These are phyloP conservation scores for Euphrasia confusa DNA, from an alignment of 257 asterid species.

Conservation along the genomic window DNA sequence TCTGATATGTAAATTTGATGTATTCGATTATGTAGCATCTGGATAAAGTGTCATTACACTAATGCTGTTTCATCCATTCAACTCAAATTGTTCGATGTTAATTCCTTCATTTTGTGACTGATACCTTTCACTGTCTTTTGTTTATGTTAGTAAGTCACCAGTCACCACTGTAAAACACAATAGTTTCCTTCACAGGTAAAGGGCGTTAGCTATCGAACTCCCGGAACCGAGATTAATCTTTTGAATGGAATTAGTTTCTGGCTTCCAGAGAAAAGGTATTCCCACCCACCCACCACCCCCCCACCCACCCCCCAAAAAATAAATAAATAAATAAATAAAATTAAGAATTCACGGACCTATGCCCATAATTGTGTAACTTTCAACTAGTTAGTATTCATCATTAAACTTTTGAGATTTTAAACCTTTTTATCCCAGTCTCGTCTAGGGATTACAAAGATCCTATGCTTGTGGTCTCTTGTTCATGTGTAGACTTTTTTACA, in stretches of 20 bases:
- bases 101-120: constrained; percentile 19
- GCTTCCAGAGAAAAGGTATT: constrained; percentile 73
- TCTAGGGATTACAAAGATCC: background rate
- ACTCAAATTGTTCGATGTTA: constrained; percentile 5
- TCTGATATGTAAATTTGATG: constrained; percentile 7
- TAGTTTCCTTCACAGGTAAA: constrained; percentile 40
- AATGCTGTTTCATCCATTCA: constrained; percentile 1
- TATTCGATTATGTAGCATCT: constrained; percentile 12
- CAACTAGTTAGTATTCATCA: background rate
- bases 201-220: constrained; percentile 67
- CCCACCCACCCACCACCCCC: background rate
- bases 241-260: constrained; percentile 60
- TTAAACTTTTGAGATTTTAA: background rate
- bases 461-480: constrained; percentile 9
- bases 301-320: too few species aligned
- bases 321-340: too few species aligned
- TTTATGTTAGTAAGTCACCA: constrained; percentile 13
- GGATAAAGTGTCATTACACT: constrained; percentile 1
- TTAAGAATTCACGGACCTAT: background rate
- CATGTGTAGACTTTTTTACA: constrained; percentile 1
- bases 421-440: background rate
- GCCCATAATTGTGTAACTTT: background rate
- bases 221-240: constrained; percentile 77
- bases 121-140: background rate
- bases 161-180: background rate